phyloP scores from a whole-genome alignment of 352 stramenopile genomes.

The Phytophthora pini region DNA sequence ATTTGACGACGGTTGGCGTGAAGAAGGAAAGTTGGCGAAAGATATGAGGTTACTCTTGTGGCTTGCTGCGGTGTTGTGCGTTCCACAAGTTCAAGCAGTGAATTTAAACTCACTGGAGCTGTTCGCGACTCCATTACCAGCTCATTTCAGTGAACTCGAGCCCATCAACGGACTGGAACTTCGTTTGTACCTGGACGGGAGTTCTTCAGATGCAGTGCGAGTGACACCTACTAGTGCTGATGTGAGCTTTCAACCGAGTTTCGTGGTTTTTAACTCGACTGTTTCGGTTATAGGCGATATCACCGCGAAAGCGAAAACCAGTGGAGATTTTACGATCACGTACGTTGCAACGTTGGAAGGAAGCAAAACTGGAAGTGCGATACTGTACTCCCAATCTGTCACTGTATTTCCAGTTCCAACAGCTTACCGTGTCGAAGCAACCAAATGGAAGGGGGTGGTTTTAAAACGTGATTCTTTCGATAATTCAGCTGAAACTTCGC shows the following conservation, averaged over 20 bases:
- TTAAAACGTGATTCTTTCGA: slow-evolving; percentile 75
- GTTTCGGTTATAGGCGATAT: slow-evolving; percentile 20
- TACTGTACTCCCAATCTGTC: slow-evolving; percentile 35
- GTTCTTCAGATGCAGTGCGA: slow-evolving; percentile 16
- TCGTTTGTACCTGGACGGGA: slow-evolving; percentile 43
- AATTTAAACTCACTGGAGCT: slow-evolving; percentile 28
- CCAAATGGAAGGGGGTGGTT: slow-evolving; percentile 52
- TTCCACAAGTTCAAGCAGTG: background rate
- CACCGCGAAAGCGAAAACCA: slow-evolving; percentile 17
- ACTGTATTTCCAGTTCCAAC: slow-evolving; percentile 46
- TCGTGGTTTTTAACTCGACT: slow-evolving; percentile 25
- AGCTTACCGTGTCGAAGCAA: slow-evolving; percentile 41
- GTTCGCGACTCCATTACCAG: slow-evolving; percentile 44
- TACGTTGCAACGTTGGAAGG: slow-evolving; percentile 35
- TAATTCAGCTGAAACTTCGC: slow-evolving; percentile 8
- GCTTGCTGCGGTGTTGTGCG: background rate
- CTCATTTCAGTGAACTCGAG: slow-evolving; percentile 43
- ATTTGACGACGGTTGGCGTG: background rate
- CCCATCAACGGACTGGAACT: slow-evolving; percentile 45
- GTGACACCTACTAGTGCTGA: slow-evolving; percentile 42
- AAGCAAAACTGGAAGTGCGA: background rate
- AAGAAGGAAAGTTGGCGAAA: background rate
- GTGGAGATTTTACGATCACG: slow-evolving; percentile 38
- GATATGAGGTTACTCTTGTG: slow-evolving; percentile 10
- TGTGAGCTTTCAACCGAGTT: slow-evolving; percentile 45